These are phyloP conservation scores for Phytophthora pistaciae DNA, from an alignment of 352 stramenopile genomes.

Conservation along the genomic window DNA sequence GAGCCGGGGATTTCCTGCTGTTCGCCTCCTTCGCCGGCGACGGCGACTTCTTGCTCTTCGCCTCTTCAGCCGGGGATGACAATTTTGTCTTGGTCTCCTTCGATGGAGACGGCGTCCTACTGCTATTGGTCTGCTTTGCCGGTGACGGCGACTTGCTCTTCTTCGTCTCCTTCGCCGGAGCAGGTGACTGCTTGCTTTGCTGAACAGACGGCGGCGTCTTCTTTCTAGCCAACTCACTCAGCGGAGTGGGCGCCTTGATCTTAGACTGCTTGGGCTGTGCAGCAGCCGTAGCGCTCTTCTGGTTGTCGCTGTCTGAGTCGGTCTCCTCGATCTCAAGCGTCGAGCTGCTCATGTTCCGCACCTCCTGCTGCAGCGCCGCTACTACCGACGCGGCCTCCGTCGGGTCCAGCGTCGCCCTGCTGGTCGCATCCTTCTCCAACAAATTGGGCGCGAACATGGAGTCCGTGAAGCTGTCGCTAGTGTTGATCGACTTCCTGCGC, in stretches of 20 bases:
- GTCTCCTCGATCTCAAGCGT: conserved; percentile 8
- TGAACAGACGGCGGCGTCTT: background rate
- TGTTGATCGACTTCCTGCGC: background rate
- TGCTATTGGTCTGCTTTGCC: conserved; percentile 9
- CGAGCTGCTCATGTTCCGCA: conserved; percentile 16
- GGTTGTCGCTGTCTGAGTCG: conserved; percentile 9
- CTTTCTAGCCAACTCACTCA: background rate
- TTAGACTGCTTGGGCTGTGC: background rate
- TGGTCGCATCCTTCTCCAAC: conserved; percentile 33
- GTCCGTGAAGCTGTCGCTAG: conserved; percentile 63
- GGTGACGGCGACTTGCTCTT: background rate
- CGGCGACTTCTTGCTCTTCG: conserved; percentile 5
- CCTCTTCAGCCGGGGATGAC: conserved; percentile 11
- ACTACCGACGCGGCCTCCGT: conserved; percentile 56
- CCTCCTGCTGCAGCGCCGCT: conserved; percentile 43
- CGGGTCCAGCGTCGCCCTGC: conserved; percentile 64
- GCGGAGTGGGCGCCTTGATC: conserved; percentile 3
- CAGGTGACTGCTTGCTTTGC: background rate
- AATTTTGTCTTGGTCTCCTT: conserved; percentile 19
- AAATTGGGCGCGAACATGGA: conserved; percentile 61
- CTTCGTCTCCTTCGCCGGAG: background rate
- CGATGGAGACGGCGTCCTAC: conserved; percentile 5
- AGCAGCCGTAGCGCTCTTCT: background rate
- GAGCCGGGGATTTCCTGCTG: conserved; percentile 10
- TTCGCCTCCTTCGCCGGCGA: conserved; percentile 8